These are phyloP conservation scores for Spizellomyces sp. DNA, from an alignment of 192 early-diverging fungal genomes.

Conservation along the genomic window DNA sequence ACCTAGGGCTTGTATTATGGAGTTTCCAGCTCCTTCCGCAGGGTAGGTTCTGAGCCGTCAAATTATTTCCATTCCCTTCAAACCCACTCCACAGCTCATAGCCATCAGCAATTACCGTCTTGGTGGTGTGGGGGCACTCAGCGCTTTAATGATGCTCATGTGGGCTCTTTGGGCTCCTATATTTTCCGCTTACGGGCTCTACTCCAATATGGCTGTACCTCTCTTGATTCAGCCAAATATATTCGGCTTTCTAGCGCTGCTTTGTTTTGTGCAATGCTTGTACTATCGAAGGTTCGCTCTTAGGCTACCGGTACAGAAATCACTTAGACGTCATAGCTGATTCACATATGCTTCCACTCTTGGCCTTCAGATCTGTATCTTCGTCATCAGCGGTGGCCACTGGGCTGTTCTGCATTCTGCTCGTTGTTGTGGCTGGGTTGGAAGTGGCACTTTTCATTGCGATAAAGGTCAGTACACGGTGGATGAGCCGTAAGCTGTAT, in stretches of 20 bases:
- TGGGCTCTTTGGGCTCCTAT: slow-evolving; percentile 32
- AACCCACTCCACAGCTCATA: neutral
- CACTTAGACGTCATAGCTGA: too few species aligned
- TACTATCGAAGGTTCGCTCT: slow-evolving; percentile 6
- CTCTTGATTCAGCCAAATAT: slow-evolving; percentile 30
- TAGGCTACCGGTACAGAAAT: too few species aligned
- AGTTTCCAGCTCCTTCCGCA: slow-evolving; percentile 29
- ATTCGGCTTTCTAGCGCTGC: slow-evolving; percentile 27
- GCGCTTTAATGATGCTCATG: slow-evolving; percentile 17
- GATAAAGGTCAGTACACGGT: slow-evolving; percentile 14
- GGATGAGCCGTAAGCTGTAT: neutral
- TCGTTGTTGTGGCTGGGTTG: slow-evolving; percentile 9
- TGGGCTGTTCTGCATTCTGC: neutral
- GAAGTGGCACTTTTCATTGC: slow-evolving; percentile 22
- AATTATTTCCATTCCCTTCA: neutral
- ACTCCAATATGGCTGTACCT: slow-evolving; percentile 4
- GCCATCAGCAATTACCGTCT: slow-evolving; percentile 15
- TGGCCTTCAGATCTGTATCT: neutral
- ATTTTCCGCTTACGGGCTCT: slow-evolving; percentile 20
- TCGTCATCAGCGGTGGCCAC: neutral
- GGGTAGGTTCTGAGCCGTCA: slow-evolving; percentile 17
- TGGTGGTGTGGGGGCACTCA: slow-evolving; percentile 6
- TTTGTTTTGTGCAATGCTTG: slow-evolving; percentile 27
- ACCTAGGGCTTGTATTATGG: slow-evolving; percentile 30
- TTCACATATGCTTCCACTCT: neutral